These are phyloP conservation scores for Cyathus striatus DNA, from an alignment of 768 basidiomycete species.

Conservation along the genomic window DNA sequence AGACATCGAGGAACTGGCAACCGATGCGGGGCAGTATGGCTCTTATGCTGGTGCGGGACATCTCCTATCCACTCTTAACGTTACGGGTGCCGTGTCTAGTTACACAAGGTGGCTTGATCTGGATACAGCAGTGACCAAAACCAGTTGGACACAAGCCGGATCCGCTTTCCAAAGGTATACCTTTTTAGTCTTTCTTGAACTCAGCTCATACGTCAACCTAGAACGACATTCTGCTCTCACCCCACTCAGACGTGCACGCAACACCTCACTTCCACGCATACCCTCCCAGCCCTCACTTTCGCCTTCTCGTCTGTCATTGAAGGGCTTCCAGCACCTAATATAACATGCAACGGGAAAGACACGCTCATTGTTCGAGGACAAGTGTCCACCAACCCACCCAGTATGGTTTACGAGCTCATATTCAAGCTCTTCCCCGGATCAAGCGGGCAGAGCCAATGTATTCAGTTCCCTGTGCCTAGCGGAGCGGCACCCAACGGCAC, in stretches of 20 bases:
- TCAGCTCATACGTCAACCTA: slow-evolving; percentile 3
- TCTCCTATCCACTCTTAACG: slow-evolving; percentile 44
- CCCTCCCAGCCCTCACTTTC: slow-evolving; percentile 38
- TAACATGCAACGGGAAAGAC: slow-evolving; percentile 52
- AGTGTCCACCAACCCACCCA: slow-evolving; percentile 32
- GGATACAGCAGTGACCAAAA: slow-evolving; percentile 52
- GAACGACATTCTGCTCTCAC: slow-evolving; percentile 61
- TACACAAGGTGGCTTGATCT: slow-evolving; percentile 70
- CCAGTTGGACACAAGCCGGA: slow-evolving; percentile 54
- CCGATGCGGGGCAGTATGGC: slow-evolving; percentile 58
- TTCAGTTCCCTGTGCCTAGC: slow-evolving; percentile 22
- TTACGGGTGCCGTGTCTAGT: slow-evolving; percentile 30
- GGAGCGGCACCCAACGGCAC: slow-evolving; percentile 35
- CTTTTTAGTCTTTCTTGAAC: neutral
- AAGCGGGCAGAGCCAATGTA: slow-evolving; percentile 16
- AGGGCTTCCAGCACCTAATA: slow-evolving; percentile 50
- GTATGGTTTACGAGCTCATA: slow-evolving; percentile 72
- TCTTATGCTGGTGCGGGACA: slow-evolving; percentile 67
- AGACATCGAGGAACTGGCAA: slow-evolving; percentile 53
- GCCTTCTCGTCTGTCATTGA: slow-evolving; percentile 43
- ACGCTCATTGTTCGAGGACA: slow-evolving; percentile 53
- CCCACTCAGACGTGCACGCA: slow-evolving; percentile 59
- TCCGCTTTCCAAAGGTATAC: slow-evolving; percentile 44
- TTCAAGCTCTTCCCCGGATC: slow-evolving; percentile 34
- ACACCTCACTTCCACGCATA: slow-evolving; percentile 32